Evolutionary conservation across 306 rosid species (phyloP), one percentile per base, ranked within the genome.

Genomic region (Vachellia collinsii): DNA sequence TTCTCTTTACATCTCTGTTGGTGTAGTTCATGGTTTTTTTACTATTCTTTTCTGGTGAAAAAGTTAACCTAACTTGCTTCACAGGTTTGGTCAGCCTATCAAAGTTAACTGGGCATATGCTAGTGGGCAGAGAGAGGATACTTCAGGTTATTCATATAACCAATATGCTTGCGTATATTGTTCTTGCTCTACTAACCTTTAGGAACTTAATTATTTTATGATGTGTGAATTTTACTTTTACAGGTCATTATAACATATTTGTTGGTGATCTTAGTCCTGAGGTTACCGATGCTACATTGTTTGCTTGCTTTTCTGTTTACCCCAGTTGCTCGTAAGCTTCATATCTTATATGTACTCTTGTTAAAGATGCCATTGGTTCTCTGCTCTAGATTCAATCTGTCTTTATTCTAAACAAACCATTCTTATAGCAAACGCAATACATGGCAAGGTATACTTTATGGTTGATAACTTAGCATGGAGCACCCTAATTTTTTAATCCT

Each of bases 101-200:
- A 95, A 95, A 86, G 99, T 95, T 70, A 95, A 95, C 86, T 95
- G 97, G 99, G 99, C 99, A 46, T 95, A 95, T 83, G 97, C 97
- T 75, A 91, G 97, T 85, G 97, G 97, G 81, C 97, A 94, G 89
- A 90, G 99, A 80, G 99, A 94, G 90, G 99, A 94, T 75, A 94
- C 99, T 48, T 94, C 99, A 88, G 97, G 99, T 94, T 81, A 68
- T 62, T 83, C 76, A 43, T 69, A 82, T 37, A 75, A 25, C 5
- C 37, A 20, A 68, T 20, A 10, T 20, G 11, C 19, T 70, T 61
- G 16, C 13, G 25, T 59, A 17, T 23, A 56, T 51, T 8, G 22
- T 79, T 50, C 44, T 34, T 47, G 59, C 7, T 43, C 41, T 63
- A 14, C 19, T 58, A 23, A 61, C 46, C 62, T 58, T n/a, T 53